Evolutionary conservation across 176 grass and related monocot genomes (phyloP).

Genomic region (Cenchrus purpureus): DNA sequence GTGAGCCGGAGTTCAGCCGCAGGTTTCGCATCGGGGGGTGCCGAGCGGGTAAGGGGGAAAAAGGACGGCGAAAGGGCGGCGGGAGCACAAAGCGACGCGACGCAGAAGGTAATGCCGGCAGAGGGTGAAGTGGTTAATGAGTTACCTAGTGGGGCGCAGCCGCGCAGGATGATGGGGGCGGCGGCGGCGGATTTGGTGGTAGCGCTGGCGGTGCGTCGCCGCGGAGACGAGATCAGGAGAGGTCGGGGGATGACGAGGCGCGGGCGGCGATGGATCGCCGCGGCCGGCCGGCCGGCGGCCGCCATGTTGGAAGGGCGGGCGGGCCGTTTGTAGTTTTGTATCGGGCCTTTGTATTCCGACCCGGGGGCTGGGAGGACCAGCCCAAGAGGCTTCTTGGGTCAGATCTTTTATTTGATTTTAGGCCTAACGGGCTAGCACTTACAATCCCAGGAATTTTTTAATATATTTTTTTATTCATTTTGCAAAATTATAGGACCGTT

Average conservation of each 20-base stretch:
- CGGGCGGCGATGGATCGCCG: neutral
- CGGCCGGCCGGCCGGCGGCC: neutral
- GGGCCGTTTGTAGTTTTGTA: neutral
- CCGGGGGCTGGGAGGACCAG: no score
- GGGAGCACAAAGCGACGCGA: slow-evolving; percentile 10
- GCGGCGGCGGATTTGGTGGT: neutral
- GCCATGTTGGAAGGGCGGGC: neutral
- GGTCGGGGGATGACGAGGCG: no score
- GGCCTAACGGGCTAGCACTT: neutral
- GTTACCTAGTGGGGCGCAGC: slow-evolving; percentile 28
- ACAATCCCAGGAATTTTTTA: no score
- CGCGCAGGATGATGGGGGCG: neutral
- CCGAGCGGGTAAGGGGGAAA: slow-evolving; percentile 10
- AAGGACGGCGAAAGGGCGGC: neutral
- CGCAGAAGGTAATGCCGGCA: neutral
- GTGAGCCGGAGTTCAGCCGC: slow-evolving; percentile 28
- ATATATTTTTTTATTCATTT: no score
- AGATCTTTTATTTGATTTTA: neutral
- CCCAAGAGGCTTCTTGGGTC: no score
- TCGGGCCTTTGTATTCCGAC: neutral
- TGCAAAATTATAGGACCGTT: no score
- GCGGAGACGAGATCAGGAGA: neutral
- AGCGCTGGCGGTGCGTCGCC: neutral
- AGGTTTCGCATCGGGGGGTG: slow-evolving; percentile 40
- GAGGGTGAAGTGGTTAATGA: neutral